phyloP scores from a whole-genome alignment of 805 yeast genomes.

The Candida suzukii region DNA sequence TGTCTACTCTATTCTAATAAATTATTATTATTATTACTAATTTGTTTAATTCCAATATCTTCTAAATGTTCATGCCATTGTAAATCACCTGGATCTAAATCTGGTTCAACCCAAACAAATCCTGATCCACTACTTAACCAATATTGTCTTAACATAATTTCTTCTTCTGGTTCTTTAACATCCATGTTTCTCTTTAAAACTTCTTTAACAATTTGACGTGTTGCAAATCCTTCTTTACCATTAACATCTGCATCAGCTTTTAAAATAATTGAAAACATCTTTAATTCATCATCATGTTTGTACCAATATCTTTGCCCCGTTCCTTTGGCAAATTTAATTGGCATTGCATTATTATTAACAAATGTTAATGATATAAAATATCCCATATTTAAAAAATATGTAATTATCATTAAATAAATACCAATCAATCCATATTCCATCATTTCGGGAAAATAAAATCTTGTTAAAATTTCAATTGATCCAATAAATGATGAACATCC shows the following conservation, averaged over 20 bases:
- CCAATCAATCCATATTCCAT: conserved; percentile 32
- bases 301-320: conserved; percentile 59
- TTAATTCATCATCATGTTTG: conserved; percentile 59
- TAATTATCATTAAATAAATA: conserved; percentile 38
- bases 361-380: conserved; percentile 35
- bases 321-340: conserved; percentile 58
- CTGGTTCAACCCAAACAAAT: conserved; percentile 86
- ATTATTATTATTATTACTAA: background rate
- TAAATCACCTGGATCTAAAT: conserved; percentile 78
- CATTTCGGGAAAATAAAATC: conserved; percentile 27
- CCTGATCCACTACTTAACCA: conserved; percentile 87
- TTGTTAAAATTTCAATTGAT: conserved; percentile 39
- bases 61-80: conserved; percentile 26
- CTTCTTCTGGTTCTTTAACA: conserved; percentile 53
- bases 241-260: conserved; percentile 55
- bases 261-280: conserved; percentile 56
- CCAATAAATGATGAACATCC: conserved; percentile 33
- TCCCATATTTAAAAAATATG: conserved; percentile 42
- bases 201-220: conserved; percentile 21
- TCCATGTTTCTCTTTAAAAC: conserved; percentile 28
- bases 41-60: conserved; percentile 10
- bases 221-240: conserved; percentile 36
- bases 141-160: conserved; percentile 66
- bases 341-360: conserved; percentile 42
- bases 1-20: too few relatives aligned